These are phyloP conservation scores for Citrullus amarus DNA, from an alignment of 306 rosid genomes.

Conservation along the genomic window DNA sequence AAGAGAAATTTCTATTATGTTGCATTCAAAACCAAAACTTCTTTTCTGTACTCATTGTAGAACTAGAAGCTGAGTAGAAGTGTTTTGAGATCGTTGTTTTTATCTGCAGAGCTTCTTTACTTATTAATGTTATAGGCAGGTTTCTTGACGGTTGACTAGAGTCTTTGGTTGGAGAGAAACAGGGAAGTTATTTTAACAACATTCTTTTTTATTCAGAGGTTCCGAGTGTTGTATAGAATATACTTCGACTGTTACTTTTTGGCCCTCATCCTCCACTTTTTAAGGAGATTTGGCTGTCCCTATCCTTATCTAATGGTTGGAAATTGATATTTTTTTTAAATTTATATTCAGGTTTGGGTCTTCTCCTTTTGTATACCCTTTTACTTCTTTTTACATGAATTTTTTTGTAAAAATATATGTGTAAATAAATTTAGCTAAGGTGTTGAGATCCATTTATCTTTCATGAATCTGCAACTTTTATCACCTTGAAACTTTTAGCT, in stretches of 20 bases:
- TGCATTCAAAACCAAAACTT: no score
- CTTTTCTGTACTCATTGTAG: no score
- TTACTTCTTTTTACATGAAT: background rate
- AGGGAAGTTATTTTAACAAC: no score
- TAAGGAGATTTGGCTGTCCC: background rate
- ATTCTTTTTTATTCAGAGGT: background rate
- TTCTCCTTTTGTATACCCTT: background rate
- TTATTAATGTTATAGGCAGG: no score
- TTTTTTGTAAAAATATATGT: background rate
- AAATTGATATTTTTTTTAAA: background rate
- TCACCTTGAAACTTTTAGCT: background rate
- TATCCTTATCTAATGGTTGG: background rate
- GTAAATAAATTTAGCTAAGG: background rate
- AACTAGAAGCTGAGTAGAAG: no score
- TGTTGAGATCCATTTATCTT: background rate
- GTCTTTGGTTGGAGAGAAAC: no score
- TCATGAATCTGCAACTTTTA: background rate
- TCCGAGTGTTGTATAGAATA: background rate
- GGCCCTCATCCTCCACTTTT: no score
- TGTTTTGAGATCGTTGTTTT: no score
- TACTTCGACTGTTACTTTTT: background rate
- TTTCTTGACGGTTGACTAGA: no score
- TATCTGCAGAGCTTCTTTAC: no score
- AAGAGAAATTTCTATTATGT: no score
- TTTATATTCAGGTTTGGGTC: background rate